Conservation (phyloP, 805 yeast genomes). For the Novakomyces olei region DNA sequence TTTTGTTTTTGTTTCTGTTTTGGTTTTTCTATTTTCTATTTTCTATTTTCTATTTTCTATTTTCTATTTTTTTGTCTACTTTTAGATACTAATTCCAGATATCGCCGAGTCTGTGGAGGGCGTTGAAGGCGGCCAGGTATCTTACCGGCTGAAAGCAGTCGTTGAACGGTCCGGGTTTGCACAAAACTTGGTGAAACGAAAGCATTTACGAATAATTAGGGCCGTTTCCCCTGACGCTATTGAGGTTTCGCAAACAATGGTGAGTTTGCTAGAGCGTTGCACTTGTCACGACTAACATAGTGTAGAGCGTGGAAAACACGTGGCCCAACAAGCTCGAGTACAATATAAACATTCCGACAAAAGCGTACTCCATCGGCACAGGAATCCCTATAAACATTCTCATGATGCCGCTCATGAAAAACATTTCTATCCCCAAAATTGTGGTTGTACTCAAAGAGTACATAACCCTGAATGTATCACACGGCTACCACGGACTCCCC, state of each 20-base stretch:
- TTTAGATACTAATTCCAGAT: no score
- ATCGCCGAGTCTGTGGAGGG: constrained; percentile 79
- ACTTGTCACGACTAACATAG: no score
- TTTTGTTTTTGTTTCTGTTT: no score
- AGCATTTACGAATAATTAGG: constrained; percentile 59
- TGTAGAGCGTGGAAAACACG: constrained; percentile 58
- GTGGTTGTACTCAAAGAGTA: constrained; percentile 47
- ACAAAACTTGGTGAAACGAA: constrained; percentile 38
- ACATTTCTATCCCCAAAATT: constrained; percentile 54
- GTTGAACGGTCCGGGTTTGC: constrained; percentile 68
- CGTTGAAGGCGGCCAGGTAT: constrained; percentile 51
- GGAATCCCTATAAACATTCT: constrained; percentile 43
- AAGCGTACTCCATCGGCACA: constrained; percentile 81
- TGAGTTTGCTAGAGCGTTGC: no score
- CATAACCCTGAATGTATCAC: constrained; percentile 21
- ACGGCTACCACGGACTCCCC: constrained; percentile 33
- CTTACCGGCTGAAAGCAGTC: constrained; percentile 52
- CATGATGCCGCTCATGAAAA: constrained; percentile 63
- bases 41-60: no score
- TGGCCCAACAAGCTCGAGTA: constrained; percentile 93
- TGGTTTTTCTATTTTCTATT: no score
- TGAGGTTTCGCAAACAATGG: constrained; percentile 73
- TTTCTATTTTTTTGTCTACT: no score
- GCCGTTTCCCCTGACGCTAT: constrained; percentile 72
- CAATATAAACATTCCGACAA: constrained; percentile 61